phyloP scores from a whole-genome alignment of 257 asterid genomes.

The Jacaranda copaia region DNA sequence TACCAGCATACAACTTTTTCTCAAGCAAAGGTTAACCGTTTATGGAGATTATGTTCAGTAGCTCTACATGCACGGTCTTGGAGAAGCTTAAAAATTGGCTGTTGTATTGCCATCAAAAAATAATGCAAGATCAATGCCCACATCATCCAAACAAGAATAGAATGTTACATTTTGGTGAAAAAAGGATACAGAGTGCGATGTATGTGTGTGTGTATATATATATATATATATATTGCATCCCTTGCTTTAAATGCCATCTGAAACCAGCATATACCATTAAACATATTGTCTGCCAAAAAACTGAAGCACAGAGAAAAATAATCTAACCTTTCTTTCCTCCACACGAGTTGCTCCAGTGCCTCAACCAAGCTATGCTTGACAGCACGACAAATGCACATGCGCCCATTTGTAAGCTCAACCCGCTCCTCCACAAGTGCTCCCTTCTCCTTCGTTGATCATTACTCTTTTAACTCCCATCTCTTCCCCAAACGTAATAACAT shows the following conservation, averaged over 20 bases:
- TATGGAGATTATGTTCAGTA: too few species aligned
- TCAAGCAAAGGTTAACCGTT: too few species aligned
- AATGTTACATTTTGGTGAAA: neutral
- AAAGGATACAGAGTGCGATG: neutral
- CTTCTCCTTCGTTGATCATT: slow-evolving; percentile 96
- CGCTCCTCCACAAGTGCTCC: slow-evolving; percentile 94
- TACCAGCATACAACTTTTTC: too few species aligned
- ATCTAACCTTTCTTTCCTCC: slow-evolving; percentile 86
- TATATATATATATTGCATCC: neutral
- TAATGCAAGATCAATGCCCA: neutral
- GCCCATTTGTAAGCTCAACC: slow-evolving; percentile 98
- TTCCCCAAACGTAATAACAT: slow-evolving; percentile 93
- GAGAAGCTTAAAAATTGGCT: neutral
- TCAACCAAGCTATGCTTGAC: slow-evolving; percentile 98
- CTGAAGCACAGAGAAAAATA: slow-evolving; percentile 12
- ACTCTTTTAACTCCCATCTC: slow-evolving; percentile 98
- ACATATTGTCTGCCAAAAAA: neutral
- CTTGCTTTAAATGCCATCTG: slow-evolving; percentile 9
- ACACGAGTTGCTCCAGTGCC: slow-evolving; percentile 97
- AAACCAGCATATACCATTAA: neutral
- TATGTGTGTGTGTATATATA: too few species aligned
- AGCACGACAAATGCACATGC: slow-evolving; percentile 76
- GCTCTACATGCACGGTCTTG: too few species aligned
- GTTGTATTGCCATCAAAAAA: neutral
- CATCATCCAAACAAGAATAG: slow-evolving; percentile 4